phyloP scores from a whole-genome alignment of 306 rosid species.

The Cucurbita maxima region DNA sequence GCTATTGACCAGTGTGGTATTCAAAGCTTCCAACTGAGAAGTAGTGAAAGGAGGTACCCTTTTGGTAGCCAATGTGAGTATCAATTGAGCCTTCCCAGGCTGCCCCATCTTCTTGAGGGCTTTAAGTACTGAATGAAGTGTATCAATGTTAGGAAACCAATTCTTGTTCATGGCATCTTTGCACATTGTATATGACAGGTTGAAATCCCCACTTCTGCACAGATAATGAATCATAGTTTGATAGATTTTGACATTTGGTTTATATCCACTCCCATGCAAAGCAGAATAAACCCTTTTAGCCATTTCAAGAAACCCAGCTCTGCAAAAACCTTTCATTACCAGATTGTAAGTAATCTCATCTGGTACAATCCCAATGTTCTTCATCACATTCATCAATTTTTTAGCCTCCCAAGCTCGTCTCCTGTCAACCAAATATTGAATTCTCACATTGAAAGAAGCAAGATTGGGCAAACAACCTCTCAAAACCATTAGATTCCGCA shows the following conservation, averaged over 20 bases:
- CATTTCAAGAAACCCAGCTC: constrained; percentile 43
- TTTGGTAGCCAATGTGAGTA: constrained; percentile 28
- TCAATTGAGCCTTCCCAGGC: constrained; percentile 23
- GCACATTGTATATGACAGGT: constrained; percentile 40
- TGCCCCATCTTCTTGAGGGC: constrained; percentile 39
- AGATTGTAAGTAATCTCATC: constrained; percentile 59
- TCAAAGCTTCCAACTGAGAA: constrained; percentile 22
- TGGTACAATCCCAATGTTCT: constrained; percentile 28
- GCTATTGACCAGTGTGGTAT: constrained; percentile 14
- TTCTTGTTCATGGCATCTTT: constrained; percentile 42
- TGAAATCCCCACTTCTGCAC: constrained; percentile 40
- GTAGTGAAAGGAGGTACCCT: constrained; percentile 42
- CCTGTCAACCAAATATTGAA: constrained; percentile 31
- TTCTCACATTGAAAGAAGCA: constrained; percentile 56
- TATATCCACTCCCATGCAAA: constrained; percentile 29
- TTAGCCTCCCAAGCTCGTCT: constrained; percentile 69
- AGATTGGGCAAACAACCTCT: constrained; percentile 50
- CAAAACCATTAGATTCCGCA: constrained; percentile 67
- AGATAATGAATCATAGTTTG: constrained; percentile 85
- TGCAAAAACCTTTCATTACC: constrained; percentile 62
- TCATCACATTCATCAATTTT: constrained; percentile 35
- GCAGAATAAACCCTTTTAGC: constrained; percentile 50
- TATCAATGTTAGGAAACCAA: constrained; percentile 53
- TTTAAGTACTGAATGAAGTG: constrained; percentile 36
- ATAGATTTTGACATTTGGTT: constrained; percentile 43